Evolutionary conservation across 768 basidiomycete genomes (phyloP), one percentile per base, ranked within the genome.

Genomic region (Trametes elegans): DNA sequence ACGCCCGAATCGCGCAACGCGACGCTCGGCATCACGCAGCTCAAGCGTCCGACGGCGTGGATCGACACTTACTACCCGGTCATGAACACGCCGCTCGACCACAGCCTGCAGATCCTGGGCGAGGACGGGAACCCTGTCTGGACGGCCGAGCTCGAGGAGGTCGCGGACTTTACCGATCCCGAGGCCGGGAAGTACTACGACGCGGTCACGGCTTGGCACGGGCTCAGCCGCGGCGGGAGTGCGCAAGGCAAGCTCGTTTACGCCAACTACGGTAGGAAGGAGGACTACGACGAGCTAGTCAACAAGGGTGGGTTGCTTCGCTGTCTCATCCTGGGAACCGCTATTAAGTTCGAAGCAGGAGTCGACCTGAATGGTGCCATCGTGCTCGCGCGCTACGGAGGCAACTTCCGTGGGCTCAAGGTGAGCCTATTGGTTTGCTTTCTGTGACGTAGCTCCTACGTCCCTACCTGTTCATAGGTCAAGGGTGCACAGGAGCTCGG

Each of bases 1-100:
- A 79, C 87, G 27, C 64, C 71, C 9, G 75, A 78, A 48, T 90
- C 88, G 27, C 85, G 84, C 48, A 75, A 80, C 40, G 82, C 88
- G 5, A 92, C 89, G 0, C 73, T 88, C 14, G 67, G 69, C 18
- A 72, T 83, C 36, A 63, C 71, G 7, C 73, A 72, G 5, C 72
- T 78, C 34, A 70, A 63, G 27, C 70, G 67, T 23, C 87, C 88
- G 2, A 78, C 73, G 0, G 89, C 86, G 53, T 93, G 91, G 91
- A 83, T 93, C 55, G 90, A 93, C 61, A 78, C 80, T 32, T 97
- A 98, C 70, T 96, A 88, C 70, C 93, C 95, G 2, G 76, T 93
- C 36, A 72, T 96, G 74, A 92, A 96, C 70, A 87, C 82, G 0
- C 84, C 90, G 1, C 74, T 87, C 7, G 80, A 87, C 49, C 81